Evolutionary conservation across 768 basidiomycete species (phyloP).

Genomic region (Tricholomella constricta): DNA sequence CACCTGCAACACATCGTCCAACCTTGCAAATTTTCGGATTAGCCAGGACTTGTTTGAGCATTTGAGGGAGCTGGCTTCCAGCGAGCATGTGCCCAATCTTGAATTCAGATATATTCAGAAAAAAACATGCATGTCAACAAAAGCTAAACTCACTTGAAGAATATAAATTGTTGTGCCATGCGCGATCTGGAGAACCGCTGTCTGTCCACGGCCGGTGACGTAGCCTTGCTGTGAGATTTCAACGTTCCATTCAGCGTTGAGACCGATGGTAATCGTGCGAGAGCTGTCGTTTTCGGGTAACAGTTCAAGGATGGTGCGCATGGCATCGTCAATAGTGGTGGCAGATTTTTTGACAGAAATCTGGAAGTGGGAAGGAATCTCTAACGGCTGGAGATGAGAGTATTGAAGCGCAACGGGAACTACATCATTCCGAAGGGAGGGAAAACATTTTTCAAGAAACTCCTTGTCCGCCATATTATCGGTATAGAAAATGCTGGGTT

Average conservation of each 20-base stretch:
- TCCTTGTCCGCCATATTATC: slow-evolving; percentile 32
- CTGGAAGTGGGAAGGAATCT: slow-evolving; percentile 17
- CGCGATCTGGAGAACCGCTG: slow-evolving; percentile 24
- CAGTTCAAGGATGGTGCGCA: slow-evolving; percentile 19
- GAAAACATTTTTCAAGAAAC: slow-evolving; percentile 13
- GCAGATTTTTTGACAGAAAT: slow-evolving; percentile 9
- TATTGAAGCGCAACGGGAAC: slow-evolving; percentile 21
- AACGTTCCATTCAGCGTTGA: slow-evolving; percentile 29
- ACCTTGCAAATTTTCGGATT: slow-evolving; percentile 15
- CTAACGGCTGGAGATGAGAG: slow-evolving; percentile 18
- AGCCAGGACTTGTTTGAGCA: slow-evolving; percentile 11
- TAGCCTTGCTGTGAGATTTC: slow-evolving; percentile 17
- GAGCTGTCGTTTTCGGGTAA: slow-evolving; percentile 15
- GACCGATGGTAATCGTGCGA: slow-evolving; percentile 19
- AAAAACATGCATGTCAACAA: not conserved
- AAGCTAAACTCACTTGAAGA: slow-evolving; percentile 16
- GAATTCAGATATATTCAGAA: not conserved
- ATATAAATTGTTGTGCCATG: slow-evolving; percentile 20
- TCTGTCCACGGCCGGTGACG: slow-evolving; percentile 13
- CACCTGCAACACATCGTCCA: slow-evolving; percentile 3
- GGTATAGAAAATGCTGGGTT: slow-evolving; percentile 27
- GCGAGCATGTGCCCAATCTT: not conserved
- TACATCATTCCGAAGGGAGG: slow-evolving; percentile 17
- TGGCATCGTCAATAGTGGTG: slow-evolving; percentile 18
- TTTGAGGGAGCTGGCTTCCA: not conserved